Percentiles rank a stretch among this genome's conserved stretches.
Conservation (phyloP, 768 basidiomycete species). For the Tulasnella sp. region DNA sequence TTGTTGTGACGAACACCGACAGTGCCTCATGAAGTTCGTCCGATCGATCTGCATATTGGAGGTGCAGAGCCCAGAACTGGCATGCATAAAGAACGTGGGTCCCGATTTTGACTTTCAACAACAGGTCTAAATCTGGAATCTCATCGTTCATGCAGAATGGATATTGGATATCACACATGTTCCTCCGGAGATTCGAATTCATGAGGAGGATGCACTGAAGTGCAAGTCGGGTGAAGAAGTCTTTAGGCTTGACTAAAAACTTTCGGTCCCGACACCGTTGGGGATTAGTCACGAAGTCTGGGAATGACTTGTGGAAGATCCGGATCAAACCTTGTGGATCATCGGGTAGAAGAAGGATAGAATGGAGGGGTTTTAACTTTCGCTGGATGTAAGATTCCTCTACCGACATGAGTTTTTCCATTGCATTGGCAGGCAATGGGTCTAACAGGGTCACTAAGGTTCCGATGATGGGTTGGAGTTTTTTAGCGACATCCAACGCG, state of each 20-base stretch:
- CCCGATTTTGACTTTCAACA: background rate
- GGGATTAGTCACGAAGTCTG: conserved; percentile 7
- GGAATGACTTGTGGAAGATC: conserved; percentile 13
- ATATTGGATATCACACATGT: background rate
- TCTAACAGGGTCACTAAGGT: conserved; percentile 5
- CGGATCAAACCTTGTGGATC: background rate
- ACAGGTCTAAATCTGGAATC: background rate
- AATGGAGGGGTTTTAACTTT: background rate
- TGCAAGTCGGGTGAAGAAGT: background rate
- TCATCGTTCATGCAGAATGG: background rate
- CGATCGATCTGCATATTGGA: background rate
- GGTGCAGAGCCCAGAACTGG: background rate
- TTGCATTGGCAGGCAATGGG: background rate
- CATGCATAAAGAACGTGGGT: background rate
- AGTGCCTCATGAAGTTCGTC: background rate
- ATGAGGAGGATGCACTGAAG: background rate
- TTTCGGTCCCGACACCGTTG: background rate
- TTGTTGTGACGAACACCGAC: background rate
- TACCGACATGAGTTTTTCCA: background rate
- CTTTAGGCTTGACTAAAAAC: background rate
- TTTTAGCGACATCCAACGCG: background rate
- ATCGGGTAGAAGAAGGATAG: background rate
- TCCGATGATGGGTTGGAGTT: conserved; percentile 6
- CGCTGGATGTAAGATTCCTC: background rate
- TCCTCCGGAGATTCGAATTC: background rate